Conservation (phyloP, 345 rosid species). For the Xanthoceras sorbifolium region DNA sequence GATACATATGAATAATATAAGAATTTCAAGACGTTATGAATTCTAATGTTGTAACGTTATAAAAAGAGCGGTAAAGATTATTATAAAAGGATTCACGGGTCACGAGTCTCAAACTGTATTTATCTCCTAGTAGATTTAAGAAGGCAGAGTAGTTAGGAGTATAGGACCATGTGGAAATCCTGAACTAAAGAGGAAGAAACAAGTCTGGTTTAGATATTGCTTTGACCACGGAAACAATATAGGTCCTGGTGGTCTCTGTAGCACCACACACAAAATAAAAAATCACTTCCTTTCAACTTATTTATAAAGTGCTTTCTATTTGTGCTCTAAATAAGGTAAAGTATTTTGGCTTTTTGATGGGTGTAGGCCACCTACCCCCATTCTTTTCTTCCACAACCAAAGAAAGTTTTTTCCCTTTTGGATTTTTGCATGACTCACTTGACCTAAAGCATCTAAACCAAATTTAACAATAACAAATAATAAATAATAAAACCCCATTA, state of each 20-base stretch:
- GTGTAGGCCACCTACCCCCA: conserved; percentile 48
- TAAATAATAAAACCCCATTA: conserved; percentile 32
- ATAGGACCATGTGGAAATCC: conserved; percentile 10
- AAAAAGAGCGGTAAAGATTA: too few relatives aligned
- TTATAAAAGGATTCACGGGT: background rate
- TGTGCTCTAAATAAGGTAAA: conserved; percentile 11
- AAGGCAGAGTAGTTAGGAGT: background rate
- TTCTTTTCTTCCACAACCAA: conserved; percentile 24
- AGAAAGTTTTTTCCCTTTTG: conserved; percentile 27
- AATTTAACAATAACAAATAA: background rate
- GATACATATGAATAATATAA: too few relatives aligned
- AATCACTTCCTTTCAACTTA: conserved; percentile 9
- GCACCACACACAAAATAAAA: conserved; percentile 13
- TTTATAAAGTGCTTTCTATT: background rate
- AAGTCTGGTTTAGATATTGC: background rate
- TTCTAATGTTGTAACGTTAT: too few relatives aligned
- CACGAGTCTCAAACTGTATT: conserved; percentile 1
- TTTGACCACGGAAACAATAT: background rate
- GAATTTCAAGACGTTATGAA: too few relatives aligned
- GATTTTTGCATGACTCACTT: conserved; percentile 45
- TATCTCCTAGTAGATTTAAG: background rate
- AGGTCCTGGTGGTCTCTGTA: background rate
- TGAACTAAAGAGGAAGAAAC: too few relatives aligned
- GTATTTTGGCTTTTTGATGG: conserved; percentile 24
- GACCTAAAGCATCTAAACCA: conserved; percentile 47